Base-by-base conservation (phyloP, 352 stramenopile species). In the Pseudoperonospora humuli region DNA sequence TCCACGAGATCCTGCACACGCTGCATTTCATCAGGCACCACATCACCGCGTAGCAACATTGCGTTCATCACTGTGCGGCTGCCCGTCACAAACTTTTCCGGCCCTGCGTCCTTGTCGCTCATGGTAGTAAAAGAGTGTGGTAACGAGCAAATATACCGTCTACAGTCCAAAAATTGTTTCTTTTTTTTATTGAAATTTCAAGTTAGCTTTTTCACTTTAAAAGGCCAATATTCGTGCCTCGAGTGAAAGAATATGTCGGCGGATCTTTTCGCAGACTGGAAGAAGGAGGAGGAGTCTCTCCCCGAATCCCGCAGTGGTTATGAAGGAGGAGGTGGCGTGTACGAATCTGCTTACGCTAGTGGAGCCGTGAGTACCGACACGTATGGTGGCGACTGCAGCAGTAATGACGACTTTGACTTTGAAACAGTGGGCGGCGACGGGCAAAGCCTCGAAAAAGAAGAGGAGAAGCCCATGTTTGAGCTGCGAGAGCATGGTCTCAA, bases 201-300 rank as follows among this genome's bases (percentile, higher is more conserved):
- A 32, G 27, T 32, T 4, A 32, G 14, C 3, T n/a, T n/a, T n/a
- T n/a, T n/a, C n/a, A n/a, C n/a, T n/a, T n/a, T n/a, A n/a, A n/a
- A n/a, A n/a, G n/a, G n/a, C n/a, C n/a, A n/a, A n/a, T n/a, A n/a
- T n/a, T n/a, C n/a, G n/a, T n/a, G n/a, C n/a, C n/a, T n/a, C n/a
- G 23, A 27, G 23, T 27, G 10, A 26, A 54, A 37, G 51, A 67
- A 11, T 47, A 93, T 93, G 81, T 93, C 81, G 49, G 76, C 78
- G 47, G 81, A 93, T 69, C 67, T 93, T 35, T 93, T 93, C 55
- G 81, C 81, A 26, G 81, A 93, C 62, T 93, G 81, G 81, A 77
- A 86, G 65, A 86, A 87, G 26, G 81, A 93, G 48, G 71, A 89
- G 61, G 66, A 75, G 49, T 28, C 50, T 6, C 47, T 67, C 39